Percentiles rank a stretch among this genome's conserved stretches.
Conservation (phyloP, 1,139 yeast genomes). For the Geotrichum histeridarum region DNA sequence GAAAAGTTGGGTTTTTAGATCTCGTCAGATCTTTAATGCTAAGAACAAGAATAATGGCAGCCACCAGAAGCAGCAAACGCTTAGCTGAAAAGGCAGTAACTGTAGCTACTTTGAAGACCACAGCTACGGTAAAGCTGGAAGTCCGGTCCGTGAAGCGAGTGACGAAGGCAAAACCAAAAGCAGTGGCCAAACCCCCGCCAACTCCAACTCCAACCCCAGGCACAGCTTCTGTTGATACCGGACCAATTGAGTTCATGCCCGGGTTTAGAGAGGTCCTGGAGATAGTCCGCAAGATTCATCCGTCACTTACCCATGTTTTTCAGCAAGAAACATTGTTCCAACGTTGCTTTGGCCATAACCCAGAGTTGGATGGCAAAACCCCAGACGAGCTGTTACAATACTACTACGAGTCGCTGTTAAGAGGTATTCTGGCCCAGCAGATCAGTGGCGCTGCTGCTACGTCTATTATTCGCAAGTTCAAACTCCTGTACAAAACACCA, state of each 20-base stretch:
- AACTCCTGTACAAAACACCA: slow-evolving; percentile 34
- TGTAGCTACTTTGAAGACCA: background rate
- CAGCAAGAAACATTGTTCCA: background rate
- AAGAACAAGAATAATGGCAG: background rate
- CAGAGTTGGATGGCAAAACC: background rate
- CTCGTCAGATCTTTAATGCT: background rate
- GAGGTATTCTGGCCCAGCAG: slow-evolving; percentile 68
- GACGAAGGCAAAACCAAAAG: background rate
- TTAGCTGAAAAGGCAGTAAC: background rate
- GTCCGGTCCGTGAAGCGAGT: background rate
- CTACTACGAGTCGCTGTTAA: slow-evolving; percentile 42
- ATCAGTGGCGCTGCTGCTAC: slow-evolving; percentile 80
- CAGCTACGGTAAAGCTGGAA: background rate
- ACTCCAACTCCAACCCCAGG: background rate
- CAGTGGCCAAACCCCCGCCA: background rate
- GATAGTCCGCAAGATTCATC: background rate
- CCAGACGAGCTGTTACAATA: slow-evolving; percentile 3
- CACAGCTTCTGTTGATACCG: background rate
- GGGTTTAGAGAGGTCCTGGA: background rate
- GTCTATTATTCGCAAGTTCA: slow-evolving; percentile 53
- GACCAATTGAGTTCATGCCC: slow-evolving; percentile 1
- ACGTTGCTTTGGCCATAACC: background rate
- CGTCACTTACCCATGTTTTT: slow-evolving; percentile 28
- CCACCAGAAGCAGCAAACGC: background rate
- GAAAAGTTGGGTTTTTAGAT: background rate